phyloP scores from a whole-genome alignment of 2,329 filamentous ascomycete species.

The Fusarium burgessii region DNA sequence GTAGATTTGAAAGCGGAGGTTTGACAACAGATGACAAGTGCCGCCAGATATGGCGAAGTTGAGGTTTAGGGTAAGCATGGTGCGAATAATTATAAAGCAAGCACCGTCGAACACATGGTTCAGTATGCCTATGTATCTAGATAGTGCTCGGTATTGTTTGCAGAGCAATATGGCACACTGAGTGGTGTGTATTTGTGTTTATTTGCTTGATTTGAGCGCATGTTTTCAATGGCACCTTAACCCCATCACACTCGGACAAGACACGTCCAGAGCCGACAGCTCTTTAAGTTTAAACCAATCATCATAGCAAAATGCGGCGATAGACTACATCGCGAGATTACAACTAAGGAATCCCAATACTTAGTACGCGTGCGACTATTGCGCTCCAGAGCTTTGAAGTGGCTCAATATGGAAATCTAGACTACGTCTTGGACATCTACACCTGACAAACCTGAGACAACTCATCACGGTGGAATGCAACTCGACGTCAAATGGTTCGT shows the following conservation, averaged over 20 bases:
- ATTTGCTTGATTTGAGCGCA: too few relatives aligned
- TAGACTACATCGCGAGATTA: neutral
- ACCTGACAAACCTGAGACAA: neutral
- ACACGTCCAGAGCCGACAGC: too few relatives aligned
- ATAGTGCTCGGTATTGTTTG: too few relatives aligned
- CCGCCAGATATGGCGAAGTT: too few relatives aligned
- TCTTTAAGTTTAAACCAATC: neutral
- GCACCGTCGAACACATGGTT: neutral
- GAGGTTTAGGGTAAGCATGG: neutral
- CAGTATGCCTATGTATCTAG: too few relatives aligned
- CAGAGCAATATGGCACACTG: too few relatives aligned
- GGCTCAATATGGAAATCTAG: neutral
- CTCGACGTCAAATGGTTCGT: neutral
- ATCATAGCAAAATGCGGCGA: neutral
- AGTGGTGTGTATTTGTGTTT: too few relatives aligned
- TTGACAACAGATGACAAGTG: neutral
- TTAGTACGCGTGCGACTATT: neutral
- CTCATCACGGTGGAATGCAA: slow-evolving; percentile 7
- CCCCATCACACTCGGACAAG: too few relatives aligned
- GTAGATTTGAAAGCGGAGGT: neutral
- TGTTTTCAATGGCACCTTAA: too few relatives aligned
- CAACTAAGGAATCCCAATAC: neutral
- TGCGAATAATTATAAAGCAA: neutral
- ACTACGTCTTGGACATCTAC: neutral
- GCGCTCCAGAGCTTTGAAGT: neutral